A percentile compares a stretch with the other conserved stretches of the same genome.
Conservation (phyloP, 345 rosid genomes). For the Gossypium arboreum region DNA sequence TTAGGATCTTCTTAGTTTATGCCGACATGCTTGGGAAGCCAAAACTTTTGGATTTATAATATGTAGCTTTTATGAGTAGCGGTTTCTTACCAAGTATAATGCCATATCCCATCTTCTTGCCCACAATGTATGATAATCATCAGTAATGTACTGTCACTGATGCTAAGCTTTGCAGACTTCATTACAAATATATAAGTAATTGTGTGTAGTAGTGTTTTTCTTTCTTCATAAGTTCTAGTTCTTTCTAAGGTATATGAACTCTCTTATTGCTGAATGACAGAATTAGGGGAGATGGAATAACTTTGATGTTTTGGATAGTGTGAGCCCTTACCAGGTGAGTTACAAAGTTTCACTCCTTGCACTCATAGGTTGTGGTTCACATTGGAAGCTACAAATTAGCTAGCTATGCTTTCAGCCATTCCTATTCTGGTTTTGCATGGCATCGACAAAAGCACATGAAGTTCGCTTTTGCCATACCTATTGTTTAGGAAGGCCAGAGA, state of each 20-base stretch:
- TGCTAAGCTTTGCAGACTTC: neutral
- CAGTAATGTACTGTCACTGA: neutral
- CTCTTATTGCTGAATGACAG: constrained; percentile 38
- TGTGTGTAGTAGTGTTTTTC: constrained; percentile 8
- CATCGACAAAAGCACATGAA: constrained; percentile 10
- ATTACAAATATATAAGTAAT: neutral
- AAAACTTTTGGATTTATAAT: constrained; percentile 22
- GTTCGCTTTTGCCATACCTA: constrained; percentile 15
- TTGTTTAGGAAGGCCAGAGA: constrained; percentile 5
- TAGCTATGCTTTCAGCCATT: constrained; percentile 18
- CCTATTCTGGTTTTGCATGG: constrained; percentile 13
- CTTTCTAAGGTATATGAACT: constrained; percentile 29
- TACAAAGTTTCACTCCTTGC: constrained; percentile 16
- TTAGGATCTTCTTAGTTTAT: constrained; percentile 11
- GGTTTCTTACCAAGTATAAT: neutral
- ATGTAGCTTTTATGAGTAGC: neutral
- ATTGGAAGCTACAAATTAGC: neutral
- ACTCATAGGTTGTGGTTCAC: constrained; percentile 14
- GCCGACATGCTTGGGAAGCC: constrained; percentile 22
- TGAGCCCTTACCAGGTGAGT: constrained; percentile 33
- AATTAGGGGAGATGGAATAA: constrained; percentile 35
- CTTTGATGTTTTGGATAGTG: constrained; percentile 27
- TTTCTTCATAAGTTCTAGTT: neutral
- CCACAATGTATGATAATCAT: neutral
- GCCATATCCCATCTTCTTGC: neutral